These are phyloP conservation scores for Blastocystis sp. DNA, from an alignment of 352 stramenopile genomes.

Conservation along the genomic window DNA sequence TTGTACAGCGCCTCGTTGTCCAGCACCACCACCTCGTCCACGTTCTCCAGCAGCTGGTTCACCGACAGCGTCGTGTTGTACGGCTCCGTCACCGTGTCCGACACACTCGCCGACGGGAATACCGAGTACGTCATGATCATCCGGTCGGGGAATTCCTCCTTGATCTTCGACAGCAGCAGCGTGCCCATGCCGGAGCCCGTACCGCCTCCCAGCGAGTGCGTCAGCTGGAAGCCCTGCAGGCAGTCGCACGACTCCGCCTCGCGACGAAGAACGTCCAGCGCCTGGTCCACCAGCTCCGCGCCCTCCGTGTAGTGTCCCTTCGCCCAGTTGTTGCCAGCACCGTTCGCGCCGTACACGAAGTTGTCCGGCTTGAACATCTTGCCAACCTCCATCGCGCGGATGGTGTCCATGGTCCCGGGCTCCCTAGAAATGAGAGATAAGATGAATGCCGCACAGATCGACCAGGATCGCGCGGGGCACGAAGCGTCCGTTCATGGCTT, in stretches of 20 bases:
- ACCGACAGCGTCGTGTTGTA: slow-evolving; percentile 98
- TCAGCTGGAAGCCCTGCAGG: slow-evolving; percentile 98
- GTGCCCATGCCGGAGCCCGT: slow-evolving; percentile 97
- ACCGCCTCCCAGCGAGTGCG: slow-evolving; percentile 96
- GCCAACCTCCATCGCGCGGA: slow-evolving; percentile 89
- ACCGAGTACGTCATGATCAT: slow-evolving; percentile 99
- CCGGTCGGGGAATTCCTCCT: slow-evolving; percentile 95
- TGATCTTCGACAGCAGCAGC: slow-evolving; percentile 95
- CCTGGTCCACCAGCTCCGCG: slow-evolving; percentile 93
- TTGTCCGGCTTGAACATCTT: slow-evolving; percentile 97
- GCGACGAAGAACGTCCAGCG: slow-evolving; percentile 96
- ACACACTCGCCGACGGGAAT: slow-evolving; percentile 91
- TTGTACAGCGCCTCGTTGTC: slow-evolving; percentile 85
- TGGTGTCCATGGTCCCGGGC: slow-evolving; percentile 96
- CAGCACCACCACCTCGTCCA: too few species aligned
- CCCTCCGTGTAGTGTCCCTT: slow-evolving; percentile 99
- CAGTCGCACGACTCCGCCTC: slow-evolving; percentile 95
- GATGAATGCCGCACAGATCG: slow-evolving; percentile 75
- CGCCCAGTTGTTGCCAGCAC: slow-evolving; percentile 97
- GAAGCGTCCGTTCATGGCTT: slow-evolving; percentile 75
- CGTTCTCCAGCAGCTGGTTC: slow-evolving; percentile 67
- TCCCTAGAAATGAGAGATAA: slow-evolving; percentile 76
- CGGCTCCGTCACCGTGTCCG: slow-evolving; percentile 96
- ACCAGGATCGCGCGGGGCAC: slow-evolving; percentile 85
- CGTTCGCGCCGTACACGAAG: slow-evolving; percentile 96